phyloP scores from a whole-genome alignment of 2,329 filamentous ascomycete genomes.

The Beauveria brongniartii region DNA sequence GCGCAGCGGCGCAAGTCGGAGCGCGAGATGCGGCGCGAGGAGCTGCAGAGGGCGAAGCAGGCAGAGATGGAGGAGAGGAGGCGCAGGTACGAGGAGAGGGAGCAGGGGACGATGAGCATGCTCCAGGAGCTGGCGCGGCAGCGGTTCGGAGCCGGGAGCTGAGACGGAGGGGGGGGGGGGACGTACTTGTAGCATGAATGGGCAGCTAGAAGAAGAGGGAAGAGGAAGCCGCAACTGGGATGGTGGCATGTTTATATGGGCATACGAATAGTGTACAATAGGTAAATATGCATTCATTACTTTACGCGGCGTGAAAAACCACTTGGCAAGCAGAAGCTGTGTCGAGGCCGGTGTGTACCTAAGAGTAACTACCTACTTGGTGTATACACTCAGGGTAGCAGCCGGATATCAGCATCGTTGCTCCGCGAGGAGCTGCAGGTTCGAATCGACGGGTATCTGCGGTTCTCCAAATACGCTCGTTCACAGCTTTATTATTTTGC shows the following conservation, averaged over 20 bases:
- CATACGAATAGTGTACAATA: too few species aligned
- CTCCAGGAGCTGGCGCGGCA: slow-evolving; percentile 70
- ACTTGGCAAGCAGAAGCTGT: too few species aligned
- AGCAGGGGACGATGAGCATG: slow-evolving; percentile 78
- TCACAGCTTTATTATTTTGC: neutral
- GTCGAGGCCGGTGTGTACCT: too few species aligned
- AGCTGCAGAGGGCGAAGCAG: slow-evolving; percentile 63
- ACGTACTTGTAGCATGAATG: too few species aligned
- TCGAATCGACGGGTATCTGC: neutral
- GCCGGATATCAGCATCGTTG: neutral
- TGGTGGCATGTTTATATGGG: neutral
- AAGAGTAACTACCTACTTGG: too few species aligned
- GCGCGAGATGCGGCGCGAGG: slow-evolving; percentile 73
- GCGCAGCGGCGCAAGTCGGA: slow-evolving; percentile 73
- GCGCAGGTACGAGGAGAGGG: slow-evolving; percentile 61
- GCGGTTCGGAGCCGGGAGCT: slow-evolving; percentile 54
- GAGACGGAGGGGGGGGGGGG: neutral
- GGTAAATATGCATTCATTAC: too few species aligned
- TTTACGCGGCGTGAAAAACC: too few species aligned
- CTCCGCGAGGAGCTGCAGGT: neutral
- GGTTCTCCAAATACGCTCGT: neutral
- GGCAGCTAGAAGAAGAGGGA: too few species aligned
- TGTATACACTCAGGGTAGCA: neutral
- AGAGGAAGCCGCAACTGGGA: neutral
- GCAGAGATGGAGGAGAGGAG: slow-evolving; percentile 76